phyloP scores from a whole-genome alignment of 2,329 filamentous ascomycete species.

The Aotearoamyces nothofagi region DNA sequence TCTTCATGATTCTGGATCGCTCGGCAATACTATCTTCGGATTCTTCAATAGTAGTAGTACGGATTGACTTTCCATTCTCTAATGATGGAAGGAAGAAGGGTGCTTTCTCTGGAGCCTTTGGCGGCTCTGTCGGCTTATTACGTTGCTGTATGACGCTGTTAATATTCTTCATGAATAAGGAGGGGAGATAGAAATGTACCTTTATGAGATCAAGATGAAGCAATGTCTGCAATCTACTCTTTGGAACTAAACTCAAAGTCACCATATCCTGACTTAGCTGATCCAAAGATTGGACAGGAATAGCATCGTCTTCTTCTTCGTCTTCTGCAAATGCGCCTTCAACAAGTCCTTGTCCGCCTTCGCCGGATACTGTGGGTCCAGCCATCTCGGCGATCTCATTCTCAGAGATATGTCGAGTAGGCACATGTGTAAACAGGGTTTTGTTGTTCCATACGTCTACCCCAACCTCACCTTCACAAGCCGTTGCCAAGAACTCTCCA shows the following conservation, averaged over 20 bases:
- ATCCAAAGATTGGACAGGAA: constrained; percentile 45
- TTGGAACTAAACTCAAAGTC: constrained; percentile 79
- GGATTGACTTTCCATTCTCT: constrained; percentile 18
- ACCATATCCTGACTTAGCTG: constrained; percentile 73
- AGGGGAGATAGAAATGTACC: constrained; percentile 14
- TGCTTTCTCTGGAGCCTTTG: constrained; percentile 83
- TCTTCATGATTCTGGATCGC: constrained; percentile 52
- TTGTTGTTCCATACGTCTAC: constrained; percentile 96
- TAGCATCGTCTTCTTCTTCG: constrained; percentile 32
- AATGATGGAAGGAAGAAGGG: constrained; percentile 84
- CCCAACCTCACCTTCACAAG: constrained; percentile 66
- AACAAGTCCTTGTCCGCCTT: constrained; percentile 61
- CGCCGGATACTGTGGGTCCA: constrained; percentile 65
- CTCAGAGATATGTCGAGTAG: constrained; percentile 73
- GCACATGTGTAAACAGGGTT: constrained; percentile 68
- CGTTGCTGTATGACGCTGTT: constrained; percentile 41
- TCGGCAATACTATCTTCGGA: constrained; percentile 26
- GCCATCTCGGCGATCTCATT: constrained; percentile 50
- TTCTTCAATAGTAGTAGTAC: constrained; percentile 13
- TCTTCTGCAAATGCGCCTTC: constrained; percentile 58
- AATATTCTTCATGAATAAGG: constrained; percentile 3
- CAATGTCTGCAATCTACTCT: constrained; percentile 85
- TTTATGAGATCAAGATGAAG: constrained; percentile 82
- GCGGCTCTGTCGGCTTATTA: constrained; percentile 86
- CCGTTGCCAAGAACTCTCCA: constrained; percentile 88